Percentiles rank a stretch among this genome's conserved stretches.
phyloP scores from a whole-genome alignment of 2,329 filamentous ascomycete genomes.

The Basipetospora chlamydospora region DNA sequence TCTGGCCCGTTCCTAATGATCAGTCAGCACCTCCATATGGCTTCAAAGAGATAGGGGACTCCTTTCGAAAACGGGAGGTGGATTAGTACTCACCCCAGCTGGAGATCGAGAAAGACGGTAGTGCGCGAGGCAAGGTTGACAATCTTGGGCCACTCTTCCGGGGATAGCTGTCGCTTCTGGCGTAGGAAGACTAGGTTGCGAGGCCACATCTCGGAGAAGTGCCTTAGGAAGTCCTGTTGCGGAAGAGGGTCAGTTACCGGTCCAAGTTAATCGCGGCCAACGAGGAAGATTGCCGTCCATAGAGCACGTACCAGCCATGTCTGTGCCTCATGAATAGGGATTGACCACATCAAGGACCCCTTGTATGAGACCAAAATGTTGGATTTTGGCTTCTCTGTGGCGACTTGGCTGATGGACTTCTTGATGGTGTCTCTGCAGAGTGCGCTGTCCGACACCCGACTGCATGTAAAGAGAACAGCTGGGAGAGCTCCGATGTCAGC shows the following conservation, averaged over 20 bases:
- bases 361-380: slow-evolving; percentile 10
- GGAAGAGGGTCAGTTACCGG: background rate
- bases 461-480: slow-evolving; percentile 13
- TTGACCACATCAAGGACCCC: slow-evolving; percentile 11
- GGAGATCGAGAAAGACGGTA: background rate
- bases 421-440: background rate
- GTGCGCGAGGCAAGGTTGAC: slow-evolving; percentile 7
- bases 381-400: background rate
- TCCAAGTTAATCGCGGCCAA: too few relatives aligned
- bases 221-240: slow-evolving; percentile 10
- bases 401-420: background rate
- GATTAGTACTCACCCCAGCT: background rate
- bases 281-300: too few relatives aligned
- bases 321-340: slow-evolving; percentile 11
- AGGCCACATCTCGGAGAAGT: slow-evolving; percentile 14
- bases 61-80: background rate
- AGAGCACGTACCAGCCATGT: slow-evolving; percentile 14
- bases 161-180: slow-evolving; percentile 7
- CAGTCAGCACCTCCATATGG: too few relatives aligned
- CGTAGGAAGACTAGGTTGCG: slow-evolving; percentile 10
- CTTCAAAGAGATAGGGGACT: background rate
- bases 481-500: background rate
- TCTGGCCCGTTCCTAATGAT: too few relatives aligned
- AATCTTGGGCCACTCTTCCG: slow-evolving; percentile 11
- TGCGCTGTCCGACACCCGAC: slow-evolving; percentile 4